These are phyloP conservation scores for Chrysopogon serrulatus DNA, from an alignment of 176 grass and related monocot genomes.

Conservation along the genomic window DNA sequence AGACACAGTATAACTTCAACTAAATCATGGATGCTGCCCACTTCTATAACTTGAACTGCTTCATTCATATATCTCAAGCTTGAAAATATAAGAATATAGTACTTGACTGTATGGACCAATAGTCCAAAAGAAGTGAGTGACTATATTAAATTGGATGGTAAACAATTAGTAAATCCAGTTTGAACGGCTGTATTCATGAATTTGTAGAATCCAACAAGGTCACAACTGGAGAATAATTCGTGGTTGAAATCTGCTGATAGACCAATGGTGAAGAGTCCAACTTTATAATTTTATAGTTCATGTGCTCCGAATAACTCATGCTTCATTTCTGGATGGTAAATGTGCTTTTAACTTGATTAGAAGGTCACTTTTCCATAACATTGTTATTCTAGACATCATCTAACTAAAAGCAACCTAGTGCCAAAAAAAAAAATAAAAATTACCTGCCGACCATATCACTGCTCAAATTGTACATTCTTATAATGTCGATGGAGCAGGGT, in stretches of 20 bases:
- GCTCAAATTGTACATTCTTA: slow-evolving; percentile 90
- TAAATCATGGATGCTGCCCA: background rate
- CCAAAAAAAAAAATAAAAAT: background rate
- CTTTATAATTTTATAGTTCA: background rate
- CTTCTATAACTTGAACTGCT: background rate
- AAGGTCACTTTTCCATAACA: background rate
- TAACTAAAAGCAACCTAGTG: background rate
- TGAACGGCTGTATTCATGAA: background rate
- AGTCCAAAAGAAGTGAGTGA: background rate
- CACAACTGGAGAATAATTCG: background rate
- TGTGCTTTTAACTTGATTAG: background rate
- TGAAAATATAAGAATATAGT: slow-evolving; percentile 11
- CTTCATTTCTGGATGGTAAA: background rate
- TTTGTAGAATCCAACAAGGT: background rate
- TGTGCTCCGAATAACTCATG: background rate
- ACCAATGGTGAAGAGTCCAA: background rate
- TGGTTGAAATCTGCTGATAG: background rate
- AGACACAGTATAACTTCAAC: background rate
- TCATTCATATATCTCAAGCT: slow-evolving; percentile 7
- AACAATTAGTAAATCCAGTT: background rate
- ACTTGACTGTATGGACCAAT: background rate
- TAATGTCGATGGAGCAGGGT: slow-evolving; percentile 67
- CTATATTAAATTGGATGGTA: background rate
- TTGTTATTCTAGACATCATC: background rate
- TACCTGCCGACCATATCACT: slow-evolving; percentile 68